Conservation (phyloP, 2,329 filamentous ascomycete species). For the Samsoniella hepiali region DNA sequence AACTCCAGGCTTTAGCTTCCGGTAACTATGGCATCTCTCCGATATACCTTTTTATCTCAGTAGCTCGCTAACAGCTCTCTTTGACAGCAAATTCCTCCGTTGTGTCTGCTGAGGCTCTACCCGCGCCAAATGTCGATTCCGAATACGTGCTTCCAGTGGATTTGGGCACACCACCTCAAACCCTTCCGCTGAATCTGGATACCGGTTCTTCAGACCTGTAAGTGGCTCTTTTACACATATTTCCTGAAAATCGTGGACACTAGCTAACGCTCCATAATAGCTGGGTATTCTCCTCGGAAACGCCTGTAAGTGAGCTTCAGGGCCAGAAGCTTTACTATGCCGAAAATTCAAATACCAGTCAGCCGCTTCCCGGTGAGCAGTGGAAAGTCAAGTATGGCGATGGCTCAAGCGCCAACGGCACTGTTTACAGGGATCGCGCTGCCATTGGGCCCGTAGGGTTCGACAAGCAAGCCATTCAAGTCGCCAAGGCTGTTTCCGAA, state of each 20-base stretch:
- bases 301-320: constrained; percentile 42
- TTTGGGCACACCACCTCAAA: constrained; percentile 56
- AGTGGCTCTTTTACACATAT: constrained; percentile 15
- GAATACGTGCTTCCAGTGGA: constrained; percentile 61
- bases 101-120: constrained; percentile 29
- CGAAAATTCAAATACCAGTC: constrained; percentile 39
- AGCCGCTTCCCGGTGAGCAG: constrained; percentile 37
- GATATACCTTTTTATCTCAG: not conserved
- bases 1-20: constrained; percentile 20
- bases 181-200: constrained; percentile 65
- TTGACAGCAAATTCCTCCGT: constrained; percentile 27
- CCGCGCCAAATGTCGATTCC: constrained; percentile 38
- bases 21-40: constrained; percentile 2
- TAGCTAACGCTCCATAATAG: constrained; percentile 42
- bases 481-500: constrained; percentile 56
- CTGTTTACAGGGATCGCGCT: constrained; percentile 65
- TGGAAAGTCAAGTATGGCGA: constrained; percentile 67
- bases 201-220: constrained; percentile 55
- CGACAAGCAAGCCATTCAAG: constrained; percentile 61
- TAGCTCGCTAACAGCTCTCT: constrained; percentile 7
- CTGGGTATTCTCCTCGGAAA: constrained; percentile 65
- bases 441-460: constrained; percentile 58
- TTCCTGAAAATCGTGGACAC: too few species aligned
- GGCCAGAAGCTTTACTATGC: constrained; percentile 59
- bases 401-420: constrained; percentile 58